phyloP scores from a whole-genome alignment of 208 protist genomes.

The Herpetomonas tarakana region DNA sequence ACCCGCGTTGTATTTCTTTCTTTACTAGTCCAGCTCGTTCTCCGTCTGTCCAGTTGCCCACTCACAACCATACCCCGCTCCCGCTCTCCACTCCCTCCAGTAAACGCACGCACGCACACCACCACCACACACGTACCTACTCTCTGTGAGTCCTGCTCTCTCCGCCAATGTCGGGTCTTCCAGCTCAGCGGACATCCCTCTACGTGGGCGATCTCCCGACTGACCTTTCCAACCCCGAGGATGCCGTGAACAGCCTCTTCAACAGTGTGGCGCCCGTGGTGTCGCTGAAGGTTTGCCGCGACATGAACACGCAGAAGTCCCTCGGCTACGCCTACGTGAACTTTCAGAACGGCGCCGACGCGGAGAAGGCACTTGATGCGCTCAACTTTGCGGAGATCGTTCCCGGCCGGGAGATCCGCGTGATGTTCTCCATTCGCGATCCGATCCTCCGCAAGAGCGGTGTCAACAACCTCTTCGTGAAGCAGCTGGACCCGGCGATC shows the following conservation, averaged over 20 bases:
- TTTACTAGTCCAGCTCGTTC: too few relatives aligned
- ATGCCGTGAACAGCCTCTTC: constrained; percentile 93
- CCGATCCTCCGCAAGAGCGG: constrained; percentile 91
- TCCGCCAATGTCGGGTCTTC: not conserved
- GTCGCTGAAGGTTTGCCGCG: constrained; percentile 95
- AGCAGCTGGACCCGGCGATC: constrained; percentile 91
- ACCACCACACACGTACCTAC: too few relatives aligned
- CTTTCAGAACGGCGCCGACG: constrained; percentile 93
- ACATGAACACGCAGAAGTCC: constrained; percentile 90
- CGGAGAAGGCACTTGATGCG: constrained; percentile 94
- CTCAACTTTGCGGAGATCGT: constrained; percentile 94
- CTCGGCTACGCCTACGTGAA: constrained; percentile 98
- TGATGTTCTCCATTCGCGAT: constrained; percentile 97
- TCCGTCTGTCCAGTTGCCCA: too few relatives aligned
- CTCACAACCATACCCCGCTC: too few relatives aligned
- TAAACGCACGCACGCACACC: too few relatives aligned
- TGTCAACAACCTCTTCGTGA: constrained; percentile 96
- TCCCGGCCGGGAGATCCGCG: constrained; percentile 80
- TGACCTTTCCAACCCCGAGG: constrained; percentile 80
- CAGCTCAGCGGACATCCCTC: constrained; percentile 61
- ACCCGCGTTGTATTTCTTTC: too few relatives aligned
- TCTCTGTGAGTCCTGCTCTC: too few relatives aligned
- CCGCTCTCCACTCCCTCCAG: too few relatives aligned
- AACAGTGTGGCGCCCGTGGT: constrained; percentile 91
- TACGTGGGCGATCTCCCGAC: constrained; percentile 94